phyloP scores from a whole-genome alignment of 352 stramenopile species.

The Phytophthora pluvialis region DNA sequence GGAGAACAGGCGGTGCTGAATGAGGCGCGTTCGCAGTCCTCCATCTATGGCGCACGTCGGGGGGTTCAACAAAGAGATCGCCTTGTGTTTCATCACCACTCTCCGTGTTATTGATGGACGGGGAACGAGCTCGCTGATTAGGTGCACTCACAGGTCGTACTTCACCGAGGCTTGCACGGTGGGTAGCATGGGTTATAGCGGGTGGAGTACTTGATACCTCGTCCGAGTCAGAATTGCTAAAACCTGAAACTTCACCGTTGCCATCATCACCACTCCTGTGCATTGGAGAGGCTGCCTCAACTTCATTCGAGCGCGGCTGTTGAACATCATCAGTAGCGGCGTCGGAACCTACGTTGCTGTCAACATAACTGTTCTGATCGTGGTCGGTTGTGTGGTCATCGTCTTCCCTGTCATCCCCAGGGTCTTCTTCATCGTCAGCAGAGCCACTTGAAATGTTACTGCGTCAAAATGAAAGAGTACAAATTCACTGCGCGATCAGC shows the following conservation, averaged over 20 bases:
- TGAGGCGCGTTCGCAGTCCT: constrained; percentile 29
- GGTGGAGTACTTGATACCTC: background rate
- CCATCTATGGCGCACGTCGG: constrained; percentile 18
- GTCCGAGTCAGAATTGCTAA: constrained; percentile 1
- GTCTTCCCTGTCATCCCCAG: constrained; percentile 6
- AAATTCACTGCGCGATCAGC: constrained; percentile 5
- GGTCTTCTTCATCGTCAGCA: no score
- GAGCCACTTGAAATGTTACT: no score
- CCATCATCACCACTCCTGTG: background rate
- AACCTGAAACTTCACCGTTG: background rate
- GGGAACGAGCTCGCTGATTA: background rate
- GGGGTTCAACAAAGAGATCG: no score
- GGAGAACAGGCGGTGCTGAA: constrained; percentile 37
- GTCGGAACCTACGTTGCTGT: background rate
- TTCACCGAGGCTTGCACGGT: no score
- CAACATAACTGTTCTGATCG: constrained; percentile 3
- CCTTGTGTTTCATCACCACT: constrained; percentile 11
- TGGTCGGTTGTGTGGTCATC: no score
- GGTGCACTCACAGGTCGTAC: constrained; percentile 25
- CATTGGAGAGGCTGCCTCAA: background rate
- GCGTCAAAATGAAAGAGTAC: constrained; percentile 4
- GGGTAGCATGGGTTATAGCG: background rate
- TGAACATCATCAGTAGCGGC: background rate
- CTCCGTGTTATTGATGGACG: constrained; percentile 13
- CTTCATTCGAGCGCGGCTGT: constrained; percentile 5